phyloP scores from a whole-genome alignment of 192 early-diverging fungal genomes.

The Pilaira anomala region DNA sequence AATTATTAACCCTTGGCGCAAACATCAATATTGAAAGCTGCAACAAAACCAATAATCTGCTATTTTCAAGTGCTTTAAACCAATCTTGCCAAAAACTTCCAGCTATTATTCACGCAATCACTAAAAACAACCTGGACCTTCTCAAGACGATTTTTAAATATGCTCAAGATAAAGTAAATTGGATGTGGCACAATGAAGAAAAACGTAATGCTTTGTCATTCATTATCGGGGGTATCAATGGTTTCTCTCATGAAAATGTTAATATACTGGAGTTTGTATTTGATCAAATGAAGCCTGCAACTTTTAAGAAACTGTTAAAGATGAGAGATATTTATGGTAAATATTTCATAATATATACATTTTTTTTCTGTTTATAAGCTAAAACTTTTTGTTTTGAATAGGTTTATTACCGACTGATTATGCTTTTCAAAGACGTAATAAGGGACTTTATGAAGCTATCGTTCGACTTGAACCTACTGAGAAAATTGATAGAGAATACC shows the following conservation, averaged over 20 bases:
- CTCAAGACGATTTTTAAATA: conserved; percentile 13
- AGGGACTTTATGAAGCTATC: background rate
- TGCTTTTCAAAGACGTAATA: conserved; percentile 3
- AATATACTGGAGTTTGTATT: conserved; percentile 6
- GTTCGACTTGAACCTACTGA: background rate
- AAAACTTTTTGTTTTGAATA: background rate
- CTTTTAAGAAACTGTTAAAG: conserved; percentile 4
- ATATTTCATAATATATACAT: background rate
- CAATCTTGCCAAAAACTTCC: conserved; percentile 22
- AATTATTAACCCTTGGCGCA: conserved; percentile 34
- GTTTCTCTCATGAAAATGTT: conserved; percentile 21
- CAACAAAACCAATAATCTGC: background rate
- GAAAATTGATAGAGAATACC: background rate
- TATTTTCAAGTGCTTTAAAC: conserved; percentile 3
- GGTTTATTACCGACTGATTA: conserved; percentile 16
- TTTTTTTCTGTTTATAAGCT: background rate
- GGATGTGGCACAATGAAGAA: conserved; percentile 16
- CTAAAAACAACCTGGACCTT: conserved; percentile 8
- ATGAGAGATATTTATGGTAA: conserved; percentile 26
- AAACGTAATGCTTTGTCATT: conserved; percentile 13
- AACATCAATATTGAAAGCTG: conserved; percentile 39
- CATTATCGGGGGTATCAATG: background rate
- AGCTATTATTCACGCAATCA: conserved; percentile 39
- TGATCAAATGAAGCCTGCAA: background rate
- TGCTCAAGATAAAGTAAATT: conserved; percentile 6